phyloP scores from a whole-genome alignment of 2,329 filamentous ascomycete species.

The Penicillium digitatum region DNA sequence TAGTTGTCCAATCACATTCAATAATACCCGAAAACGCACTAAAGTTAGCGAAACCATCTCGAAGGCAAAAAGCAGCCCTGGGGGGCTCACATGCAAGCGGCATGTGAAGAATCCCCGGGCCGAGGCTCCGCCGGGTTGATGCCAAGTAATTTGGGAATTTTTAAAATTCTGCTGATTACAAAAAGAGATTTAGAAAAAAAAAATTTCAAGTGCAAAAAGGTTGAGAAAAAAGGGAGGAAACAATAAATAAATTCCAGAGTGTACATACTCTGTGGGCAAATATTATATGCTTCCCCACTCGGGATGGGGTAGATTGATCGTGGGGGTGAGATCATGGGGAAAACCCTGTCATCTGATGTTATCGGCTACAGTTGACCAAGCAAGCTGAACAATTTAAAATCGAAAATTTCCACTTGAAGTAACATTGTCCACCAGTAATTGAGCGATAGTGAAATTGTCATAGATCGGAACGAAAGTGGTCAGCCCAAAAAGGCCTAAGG shows the following conservation, averaged over 20 bases:
- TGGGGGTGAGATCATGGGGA: constrained; percentile 14
- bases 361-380: background rate
- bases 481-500: background rate
- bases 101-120: constrained; percentile 5
- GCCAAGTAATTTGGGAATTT: background rate
- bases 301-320: constrained; percentile 16
- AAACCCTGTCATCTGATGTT: background rate
- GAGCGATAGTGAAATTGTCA: background rate
- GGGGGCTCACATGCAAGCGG: background rate
- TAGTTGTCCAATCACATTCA: background rate
- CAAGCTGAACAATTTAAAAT: background rate
- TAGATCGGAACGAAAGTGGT: background rate
- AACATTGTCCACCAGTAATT: background rate
- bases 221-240: background rate
- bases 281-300: constrained; percentile 2
- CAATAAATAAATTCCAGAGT: background rate
- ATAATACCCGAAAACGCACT: background rate
- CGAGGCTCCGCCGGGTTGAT: background rate
- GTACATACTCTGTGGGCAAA: background rate
- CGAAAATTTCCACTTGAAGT: background rate
- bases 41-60: background rate
- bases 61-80: background rate
- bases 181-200: background rate
- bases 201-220: background rate
- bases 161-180: background rate